phyloP scores from a whole-genome alignment of 371 early-diverging fungal genomes.

The Catenaria anguillulae region DNA sequence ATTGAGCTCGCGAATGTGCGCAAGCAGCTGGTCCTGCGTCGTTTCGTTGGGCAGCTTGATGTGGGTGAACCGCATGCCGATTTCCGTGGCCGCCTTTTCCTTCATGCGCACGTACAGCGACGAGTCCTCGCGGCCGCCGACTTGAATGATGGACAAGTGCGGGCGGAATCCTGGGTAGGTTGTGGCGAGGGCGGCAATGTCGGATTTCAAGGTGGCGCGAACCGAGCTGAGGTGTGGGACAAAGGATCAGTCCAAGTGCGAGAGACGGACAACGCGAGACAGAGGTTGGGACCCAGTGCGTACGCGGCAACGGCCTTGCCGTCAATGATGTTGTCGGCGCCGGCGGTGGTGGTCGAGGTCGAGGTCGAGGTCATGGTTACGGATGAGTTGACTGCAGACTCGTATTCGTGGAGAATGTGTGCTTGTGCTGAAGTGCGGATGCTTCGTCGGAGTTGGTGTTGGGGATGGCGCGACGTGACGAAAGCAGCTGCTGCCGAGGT shows the following conservation, averaged over 20 bases:
- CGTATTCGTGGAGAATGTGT: too few species aligned
- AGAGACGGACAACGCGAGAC: neutral
- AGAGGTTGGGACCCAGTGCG: neutral
- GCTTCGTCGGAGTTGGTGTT: too few species aligned
- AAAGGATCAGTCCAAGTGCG: neutral
- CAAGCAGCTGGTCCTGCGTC: slow-evolving; percentile 33
- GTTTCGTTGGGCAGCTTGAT: slow-evolving; percentile 32
- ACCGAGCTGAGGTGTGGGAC: slow-evolving; percentile 44
- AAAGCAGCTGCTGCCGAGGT: too few species aligned
- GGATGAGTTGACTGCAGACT: too few species aligned
- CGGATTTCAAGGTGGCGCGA: slow-evolving; percentile 37
- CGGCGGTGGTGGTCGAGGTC: neutral
- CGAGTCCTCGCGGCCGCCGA: slow-evolving; percentile 82
- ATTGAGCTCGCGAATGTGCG: slow-evolving; percentile 48
- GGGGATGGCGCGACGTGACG: too few species aligned
- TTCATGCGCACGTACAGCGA: slow-evolving; percentile 82
- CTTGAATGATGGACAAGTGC: slow-evolving; percentile 72
- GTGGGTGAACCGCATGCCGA: slow-evolving; percentile 39
- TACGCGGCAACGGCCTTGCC: neutral
- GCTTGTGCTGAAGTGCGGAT: too few species aligned
- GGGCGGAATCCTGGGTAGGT: slow-evolving; percentile 53
- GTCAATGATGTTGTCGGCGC: neutral
- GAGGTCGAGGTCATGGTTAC: neutral
- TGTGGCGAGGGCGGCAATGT: slow-evolving; percentile 42
- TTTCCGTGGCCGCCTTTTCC: slow-evolving; percentile 62